A percentile compares a stretch with the other conserved stretches of the same genome.
Conservation (phyloP, 768 basidiomycete species). For the Lactarius quietus region DNA sequence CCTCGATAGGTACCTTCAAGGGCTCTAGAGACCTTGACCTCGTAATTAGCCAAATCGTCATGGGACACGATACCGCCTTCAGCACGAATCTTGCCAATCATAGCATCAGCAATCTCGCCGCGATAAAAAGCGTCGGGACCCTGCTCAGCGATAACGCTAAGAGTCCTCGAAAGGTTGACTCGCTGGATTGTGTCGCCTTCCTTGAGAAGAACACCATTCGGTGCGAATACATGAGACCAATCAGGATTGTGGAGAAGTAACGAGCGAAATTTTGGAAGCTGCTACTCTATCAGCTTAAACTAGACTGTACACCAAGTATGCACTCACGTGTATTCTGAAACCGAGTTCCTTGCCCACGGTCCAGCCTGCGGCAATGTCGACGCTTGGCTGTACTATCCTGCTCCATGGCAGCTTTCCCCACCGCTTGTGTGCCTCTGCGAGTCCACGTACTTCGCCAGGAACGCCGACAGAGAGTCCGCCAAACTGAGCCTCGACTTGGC, state of each 20-base stretch:
- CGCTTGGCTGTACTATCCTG: conserved; percentile 69
- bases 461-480: conserved; percentile 89
- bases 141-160: conserved; percentile 65
- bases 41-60: conserved; percentile 69
- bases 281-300: conserved; percentile 25
- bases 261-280: conserved; percentile 36
- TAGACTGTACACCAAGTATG: background rate
- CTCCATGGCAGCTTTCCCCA: conserved; percentile 86
- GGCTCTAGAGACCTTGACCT: conserved; percentile 65
- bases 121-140: conserved; percentile 86
- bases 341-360: conserved; percentile 73
- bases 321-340: conserved; percentile 60
- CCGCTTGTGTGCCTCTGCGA: conserved; percentile 75
- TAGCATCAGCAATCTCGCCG: conserved; percentile 79
- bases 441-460: conserved; percentile 86
- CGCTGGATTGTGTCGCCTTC: conserved; percentile 75
- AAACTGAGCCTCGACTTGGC: conserved; percentile 50
- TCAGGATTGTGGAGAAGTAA: conserved; percentile 66
- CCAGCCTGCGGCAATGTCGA: conserved; percentile 76
- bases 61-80: conserved; percentile 80
- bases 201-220: conserved; percentile 61
- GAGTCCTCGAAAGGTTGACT: conserved; percentile 72
- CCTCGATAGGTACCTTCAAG: conserved; percentile 74
- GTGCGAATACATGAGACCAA: conserved; percentile 84
- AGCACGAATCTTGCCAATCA: conserved; percentile 63